Conservation (phyloP, 2,329 filamentous ascomycete species). For the Fusarium euwallaceae region DNA sequence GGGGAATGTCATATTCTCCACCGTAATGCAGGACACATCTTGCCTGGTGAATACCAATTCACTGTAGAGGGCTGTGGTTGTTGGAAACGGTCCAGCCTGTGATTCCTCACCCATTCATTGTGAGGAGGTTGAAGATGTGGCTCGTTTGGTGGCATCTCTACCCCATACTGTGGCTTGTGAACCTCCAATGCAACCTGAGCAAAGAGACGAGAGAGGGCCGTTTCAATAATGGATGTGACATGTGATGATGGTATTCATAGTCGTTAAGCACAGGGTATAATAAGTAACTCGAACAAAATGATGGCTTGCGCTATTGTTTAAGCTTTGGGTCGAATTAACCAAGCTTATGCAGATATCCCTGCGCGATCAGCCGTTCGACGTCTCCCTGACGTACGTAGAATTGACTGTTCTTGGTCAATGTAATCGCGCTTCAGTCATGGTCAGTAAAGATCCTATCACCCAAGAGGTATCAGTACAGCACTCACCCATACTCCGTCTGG, state of each 20-base stretch:
- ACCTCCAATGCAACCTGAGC: constrained; percentile 5
- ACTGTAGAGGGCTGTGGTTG: neutral
- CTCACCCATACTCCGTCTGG: constrained; percentile 97
- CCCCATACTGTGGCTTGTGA: constrained; percentile 22
- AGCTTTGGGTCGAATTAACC: constrained; percentile 65
- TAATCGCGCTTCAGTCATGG: constrained; percentile 78
- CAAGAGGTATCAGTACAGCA: constrained; percentile 29
- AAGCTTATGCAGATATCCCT: constrained; percentile 94
- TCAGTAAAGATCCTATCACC: constrained; percentile 32
- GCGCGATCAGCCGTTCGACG: constrained; percentile 92
- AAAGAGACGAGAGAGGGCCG: neutral
- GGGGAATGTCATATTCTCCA: neutral
- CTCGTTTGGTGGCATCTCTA: neutral
- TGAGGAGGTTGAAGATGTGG: neutral
- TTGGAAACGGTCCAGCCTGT: neutral
- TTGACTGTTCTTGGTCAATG: constrained; percentile 96
- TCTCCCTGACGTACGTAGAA: constrained; percentile 97
- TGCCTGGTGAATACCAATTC: neutral
- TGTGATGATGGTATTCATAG: constrained; percentile 15
- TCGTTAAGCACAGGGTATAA: constrained; percentile 31
- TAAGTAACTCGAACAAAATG: constrained; percentile 15
- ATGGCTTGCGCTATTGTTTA: neutral
- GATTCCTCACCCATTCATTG: neutral
- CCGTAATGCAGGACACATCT: neutral
- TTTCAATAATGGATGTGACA: neutral